Evolutionary conservation across 2,329 filamentous ascomycete species (phyloP).

Genomic region (Juglanconis oblonga): DNA sequence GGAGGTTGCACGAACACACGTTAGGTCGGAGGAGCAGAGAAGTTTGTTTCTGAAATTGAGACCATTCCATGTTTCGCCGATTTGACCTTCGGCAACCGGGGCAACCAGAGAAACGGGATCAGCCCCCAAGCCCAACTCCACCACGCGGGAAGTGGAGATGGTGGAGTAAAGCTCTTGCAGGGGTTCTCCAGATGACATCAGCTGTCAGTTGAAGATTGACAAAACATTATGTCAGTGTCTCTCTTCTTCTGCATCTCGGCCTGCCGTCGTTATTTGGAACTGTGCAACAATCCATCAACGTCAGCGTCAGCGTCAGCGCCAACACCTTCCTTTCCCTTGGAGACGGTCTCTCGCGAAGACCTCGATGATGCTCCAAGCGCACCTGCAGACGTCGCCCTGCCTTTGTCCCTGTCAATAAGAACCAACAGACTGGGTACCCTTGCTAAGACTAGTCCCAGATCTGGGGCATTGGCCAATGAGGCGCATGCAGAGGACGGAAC

Average conservation of each 20-base stretch:
- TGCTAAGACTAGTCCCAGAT: conserved; percentile 5
- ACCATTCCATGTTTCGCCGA: not conserved
- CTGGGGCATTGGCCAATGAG: conserved; percentile 15
- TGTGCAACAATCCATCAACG: too few species aligned
- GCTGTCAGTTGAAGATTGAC: not conserved
- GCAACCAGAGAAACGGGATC: not conserved
- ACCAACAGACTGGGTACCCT: not conserved
- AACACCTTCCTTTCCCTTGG: not conserved
- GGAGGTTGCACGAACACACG: conserved; percentile 8
- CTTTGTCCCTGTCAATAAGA: conserved; percentile 2
- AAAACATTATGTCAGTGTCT: too few species aligned
- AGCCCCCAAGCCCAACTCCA: too few species aligned
- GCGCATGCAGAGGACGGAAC: not conserved
- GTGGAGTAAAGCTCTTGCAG: not conserved
- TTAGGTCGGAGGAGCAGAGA: not conserved
- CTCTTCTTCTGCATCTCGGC: too few species aligned
- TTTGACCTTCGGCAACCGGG: not conserved
- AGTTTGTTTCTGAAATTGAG: conserved; percentile 3
- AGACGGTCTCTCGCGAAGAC: not conserved
- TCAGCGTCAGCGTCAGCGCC: too few species aligned
- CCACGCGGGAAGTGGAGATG: not conserved
- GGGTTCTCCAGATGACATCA: conserved; percentile 1
- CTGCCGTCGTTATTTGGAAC: too few species aligned
- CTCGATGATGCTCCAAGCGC: not conserved
- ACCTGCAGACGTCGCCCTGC: not conserved